Evolutionary conservation across 2,329 filamentous ascomycete species (phyloP).

Genomic region (Colletotrichum cuscutae): DNA sequence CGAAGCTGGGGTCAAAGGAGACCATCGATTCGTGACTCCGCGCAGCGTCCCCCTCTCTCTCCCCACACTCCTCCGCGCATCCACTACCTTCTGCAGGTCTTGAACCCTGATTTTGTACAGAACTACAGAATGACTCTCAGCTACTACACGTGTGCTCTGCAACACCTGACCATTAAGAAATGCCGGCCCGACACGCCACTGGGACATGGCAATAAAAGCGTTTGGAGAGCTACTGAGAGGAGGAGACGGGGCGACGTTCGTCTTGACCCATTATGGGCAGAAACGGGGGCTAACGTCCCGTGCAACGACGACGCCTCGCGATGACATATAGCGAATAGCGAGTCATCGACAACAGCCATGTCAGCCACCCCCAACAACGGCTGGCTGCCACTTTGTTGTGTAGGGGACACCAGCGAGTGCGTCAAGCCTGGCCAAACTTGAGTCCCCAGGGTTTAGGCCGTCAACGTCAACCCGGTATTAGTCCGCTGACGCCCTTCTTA

Average conservation of each 20-base stretch:
- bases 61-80: slow-evolving; percentile 33
- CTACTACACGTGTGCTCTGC: slow-evolving; percentile 14
- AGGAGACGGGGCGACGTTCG: neutral
- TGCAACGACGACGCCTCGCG: slow-evolving; percentile 18
- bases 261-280: slow-evolving; percentile 12
- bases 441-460: too few species aligned
- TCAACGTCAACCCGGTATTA: neutral
- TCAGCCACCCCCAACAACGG: neutral
- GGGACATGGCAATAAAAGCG: neutral
- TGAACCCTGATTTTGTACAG: slow-evolving; percentile 23
- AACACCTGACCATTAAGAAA: slow-evolving; percentile 35
- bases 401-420: neutral
- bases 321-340: slow-evolving; percentile 30
- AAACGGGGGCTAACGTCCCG: slow-evolving; percentile 24
- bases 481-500: neutral
- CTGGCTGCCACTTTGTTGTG: neutral
- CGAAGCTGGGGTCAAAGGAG: slow-evolving; percentile 10
- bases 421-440: neutral
- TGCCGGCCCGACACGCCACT: slow-evolving; percentile 30
- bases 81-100: slow-evolving; percentile 28
- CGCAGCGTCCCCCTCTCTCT: slow-evolving; percentile 9
- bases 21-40: slow-evolving; percentile 20
- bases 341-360: neutral
- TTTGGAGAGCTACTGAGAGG: neutral
- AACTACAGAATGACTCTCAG: slow-evolving; percentile 2